Evolutionary conservation across 73 alveolate species (phyloP).

Genomic region (Breviolum minutum): DNA sequence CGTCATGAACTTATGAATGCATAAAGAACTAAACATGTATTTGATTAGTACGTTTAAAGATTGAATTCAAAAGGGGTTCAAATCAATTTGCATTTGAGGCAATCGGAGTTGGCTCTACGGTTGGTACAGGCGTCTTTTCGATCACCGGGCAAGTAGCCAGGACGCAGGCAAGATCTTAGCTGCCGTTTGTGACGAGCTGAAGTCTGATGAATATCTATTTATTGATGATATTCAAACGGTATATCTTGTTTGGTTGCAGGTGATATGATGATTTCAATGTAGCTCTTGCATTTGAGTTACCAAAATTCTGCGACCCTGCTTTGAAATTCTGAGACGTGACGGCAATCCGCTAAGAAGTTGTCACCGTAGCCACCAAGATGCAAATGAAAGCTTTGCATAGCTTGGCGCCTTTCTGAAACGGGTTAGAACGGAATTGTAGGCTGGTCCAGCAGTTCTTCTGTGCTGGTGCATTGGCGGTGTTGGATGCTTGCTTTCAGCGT

Average conservation of each 20-base stretch:
- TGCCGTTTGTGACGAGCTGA: not conserved
- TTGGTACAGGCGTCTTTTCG: constrained; percentile 68
- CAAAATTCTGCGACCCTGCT: not conserved
- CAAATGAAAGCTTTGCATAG: no score
- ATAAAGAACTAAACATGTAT: not conserved
- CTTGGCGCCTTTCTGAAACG: not conserved
- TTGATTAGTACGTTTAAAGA: no score
- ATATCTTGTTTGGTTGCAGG: not conserved
- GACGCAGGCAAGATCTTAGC: not conserved
- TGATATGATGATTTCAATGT: no score
- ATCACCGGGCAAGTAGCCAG: constrained; percentile 63
- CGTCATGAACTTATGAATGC: not conserved
- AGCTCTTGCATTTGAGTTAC: not conserved
- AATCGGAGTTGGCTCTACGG: constrained; percentile 68
- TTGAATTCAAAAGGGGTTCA: not conserved
- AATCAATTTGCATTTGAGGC: constrained; percentile 9
- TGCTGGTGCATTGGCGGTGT: constrained; percentile 80
- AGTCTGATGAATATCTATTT: not conserved
- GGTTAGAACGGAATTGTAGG: not conserved
- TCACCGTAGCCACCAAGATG: no score
- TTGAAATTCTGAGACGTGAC: no score
- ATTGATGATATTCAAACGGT: not conserved
- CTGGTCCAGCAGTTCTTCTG: constrained; percentile 77
- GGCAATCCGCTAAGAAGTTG: no score
- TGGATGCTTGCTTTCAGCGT: constrained; percentile 86